phyloP scores from a whole-genome alignment of 441 rosid species.

The Isatis lusitanica region DNA sequence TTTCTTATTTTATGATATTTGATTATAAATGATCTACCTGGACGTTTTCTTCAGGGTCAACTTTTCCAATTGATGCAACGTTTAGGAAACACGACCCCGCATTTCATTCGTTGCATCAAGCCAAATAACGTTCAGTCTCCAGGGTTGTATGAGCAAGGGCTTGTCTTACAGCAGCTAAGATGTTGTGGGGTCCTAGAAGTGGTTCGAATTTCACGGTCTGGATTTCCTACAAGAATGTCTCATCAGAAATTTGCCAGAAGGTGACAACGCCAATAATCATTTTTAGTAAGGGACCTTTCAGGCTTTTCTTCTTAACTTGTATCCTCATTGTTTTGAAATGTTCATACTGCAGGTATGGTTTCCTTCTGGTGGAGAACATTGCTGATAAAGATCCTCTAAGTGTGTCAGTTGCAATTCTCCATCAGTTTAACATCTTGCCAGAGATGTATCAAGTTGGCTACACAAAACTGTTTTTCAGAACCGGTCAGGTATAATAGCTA shows the following conservation, averaged over 20 bases:
- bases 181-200: conserved; percentile 99
- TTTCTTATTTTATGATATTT: background rate
- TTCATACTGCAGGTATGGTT: conserved; percentile 76
- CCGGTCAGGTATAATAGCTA: conserved; percentile 77
- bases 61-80: conserved; percentile 97
- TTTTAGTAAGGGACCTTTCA: background rate
- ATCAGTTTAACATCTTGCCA: conserved; percentile 92
- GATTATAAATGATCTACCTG: conserved; percentile 5
- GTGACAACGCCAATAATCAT: conserved; percentile 39
- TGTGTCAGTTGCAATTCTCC: conserved; percentile 98
- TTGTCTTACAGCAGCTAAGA: conserved; percentile 91
- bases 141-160: conserved; percentile 84
- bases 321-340: conserved; percentile 21
- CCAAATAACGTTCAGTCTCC: conserved; percentile 91
- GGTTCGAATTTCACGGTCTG: conserved; percentile 96
- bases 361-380: conserved; percentile 79
- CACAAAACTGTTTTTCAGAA: conserved; percentile 91
- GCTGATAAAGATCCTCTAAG: conserved; percentile 88
- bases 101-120: conserved; percentile 97
- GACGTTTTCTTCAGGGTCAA: conserved; percentile 61
- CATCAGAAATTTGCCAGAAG: conserved; percentile 97
- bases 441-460: conserved; percentile 99
- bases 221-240: conserved; percentile 96
- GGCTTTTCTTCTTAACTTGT: conserved; percentile 14
- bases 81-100: conserved; percentile 91